These are phyloP conservation scores for Lentinula edodes DNA, from an alignment of 768 basidiomycete genomes.

Conservation along the genomic window DNA sequence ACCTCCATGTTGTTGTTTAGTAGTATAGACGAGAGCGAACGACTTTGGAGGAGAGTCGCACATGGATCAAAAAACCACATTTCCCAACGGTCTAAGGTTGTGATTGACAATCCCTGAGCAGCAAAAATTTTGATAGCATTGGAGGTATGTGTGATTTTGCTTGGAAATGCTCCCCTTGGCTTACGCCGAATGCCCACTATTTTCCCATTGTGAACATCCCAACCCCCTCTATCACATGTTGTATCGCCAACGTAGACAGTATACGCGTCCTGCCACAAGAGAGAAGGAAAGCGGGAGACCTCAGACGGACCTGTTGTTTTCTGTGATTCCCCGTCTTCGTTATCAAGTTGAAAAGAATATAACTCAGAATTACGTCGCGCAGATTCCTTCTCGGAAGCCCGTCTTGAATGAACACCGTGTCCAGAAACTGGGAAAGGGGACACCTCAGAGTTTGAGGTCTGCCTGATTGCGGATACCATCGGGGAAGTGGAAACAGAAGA, in stretches of 20 bases:
- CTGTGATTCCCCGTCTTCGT: conserved; percentile 33
- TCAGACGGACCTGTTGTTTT: conserved; percentile 11
- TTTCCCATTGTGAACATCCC: conserved; percentile 57
- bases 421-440: conserved; percentile 73
- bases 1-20: conserved; percentile 13
- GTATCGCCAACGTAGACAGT: conserved; percentile 50
- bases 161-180: conserved; percentile 31
- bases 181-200: conserved; percentile 69
- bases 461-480: conserved; percentile 39
- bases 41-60: conserved; percentile 40
- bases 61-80: conserved; percentile 71
- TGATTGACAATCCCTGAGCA: conserved; percentile 46
- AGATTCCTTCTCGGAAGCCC: conserved; percentile 64
- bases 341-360: conserved; percentile 37
- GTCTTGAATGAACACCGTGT: conserved; percentile 71
- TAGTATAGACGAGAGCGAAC: conserved; percentile 44
- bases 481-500: conserved; percentile 40
- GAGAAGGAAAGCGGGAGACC: conserved; percentile 25
- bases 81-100: conserved; percentile 79
- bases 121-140: neutral
- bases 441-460: conserved; percentile 43
- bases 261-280: conserved; percentile 56
- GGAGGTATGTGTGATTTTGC: conserved; percentile 1
- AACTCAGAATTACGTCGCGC: conserved; percentile 44
- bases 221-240: conserved; percentile 69